Percentiles rank a stretch among this genome's conserved stretches.
phyloP scores from a whole-genome alignment of 306 rosid genomes.

The Hippophae rhamnoides region DNA sequence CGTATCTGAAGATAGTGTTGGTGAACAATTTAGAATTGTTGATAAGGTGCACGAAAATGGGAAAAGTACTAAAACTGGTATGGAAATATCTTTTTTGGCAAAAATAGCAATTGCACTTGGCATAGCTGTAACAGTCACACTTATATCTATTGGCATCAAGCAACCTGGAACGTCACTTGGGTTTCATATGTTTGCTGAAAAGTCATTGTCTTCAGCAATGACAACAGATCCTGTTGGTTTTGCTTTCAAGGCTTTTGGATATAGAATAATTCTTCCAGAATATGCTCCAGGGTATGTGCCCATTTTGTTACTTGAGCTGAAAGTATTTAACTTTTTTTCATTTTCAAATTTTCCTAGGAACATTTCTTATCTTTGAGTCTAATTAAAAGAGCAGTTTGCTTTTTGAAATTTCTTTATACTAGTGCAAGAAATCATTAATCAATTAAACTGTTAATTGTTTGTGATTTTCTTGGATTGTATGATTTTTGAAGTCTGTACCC shows the following conservation, averaged over 20 bases:
- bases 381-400: too few species aligned
- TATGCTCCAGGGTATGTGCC: conserved; percentile 48
- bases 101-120: conserved; percentile 43
- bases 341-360: background rate
- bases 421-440: too few species aligned
- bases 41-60: conserved; percentile 21
- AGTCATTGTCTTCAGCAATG: conserved; percentile 36
- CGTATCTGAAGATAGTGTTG: conserved; percentile 17
- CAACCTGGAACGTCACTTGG: conserved; percentile 36
- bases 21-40: conserved; percentile 15
- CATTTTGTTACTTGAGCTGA: background rate
- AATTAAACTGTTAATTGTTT: background rate
- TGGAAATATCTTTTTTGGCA: conserved; percentile 29
- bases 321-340: background rate
- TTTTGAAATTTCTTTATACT: too few species aligned
- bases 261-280: conserved; percentile 42
- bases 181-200: conserved; percentile 32
- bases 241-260: conserved; percentile 39
- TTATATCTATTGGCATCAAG: conserved; percentile 31
- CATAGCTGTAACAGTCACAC: conserved; percentile 38
- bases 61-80: conserved; percentile 10
- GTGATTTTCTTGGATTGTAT: background rate
- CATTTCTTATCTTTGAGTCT: background rate
- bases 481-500: background rate
- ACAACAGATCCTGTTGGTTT: conserved; percentile 32